These are phyloP conservation scores for Ganoderma boninense DNA, from an alignment of 1,284 basidiomycete species.

Conservation along the genomic window DNA sequence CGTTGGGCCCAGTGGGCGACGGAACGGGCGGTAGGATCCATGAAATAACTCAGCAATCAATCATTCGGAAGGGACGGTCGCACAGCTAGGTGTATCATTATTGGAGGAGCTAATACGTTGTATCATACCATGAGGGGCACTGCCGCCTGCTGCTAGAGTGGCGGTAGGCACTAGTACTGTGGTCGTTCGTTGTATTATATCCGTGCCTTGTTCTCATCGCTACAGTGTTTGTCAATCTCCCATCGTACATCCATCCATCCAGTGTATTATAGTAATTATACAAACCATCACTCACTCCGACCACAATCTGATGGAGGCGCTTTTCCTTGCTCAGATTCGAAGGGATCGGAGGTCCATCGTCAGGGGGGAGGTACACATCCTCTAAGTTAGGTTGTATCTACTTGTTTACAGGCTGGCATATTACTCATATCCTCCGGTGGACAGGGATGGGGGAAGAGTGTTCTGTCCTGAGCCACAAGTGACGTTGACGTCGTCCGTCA, in stretches of 20 bases:
- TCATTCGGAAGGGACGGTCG: background rate
- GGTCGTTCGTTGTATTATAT: background rate
- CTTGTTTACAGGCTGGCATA: background rate
- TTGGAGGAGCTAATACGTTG: background rate
- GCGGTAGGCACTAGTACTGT: background rate
- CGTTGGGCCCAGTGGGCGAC: constrained; percentile 41
- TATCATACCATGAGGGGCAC: background rate
- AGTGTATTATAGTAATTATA: background rate
- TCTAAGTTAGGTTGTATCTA: background rate
- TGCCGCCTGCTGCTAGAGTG: background rate
- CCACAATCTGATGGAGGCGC: background rate
- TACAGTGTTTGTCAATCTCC: background rate
- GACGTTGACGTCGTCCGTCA: constrained; percentile 59
- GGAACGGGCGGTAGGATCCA: constrained; percentile 6
- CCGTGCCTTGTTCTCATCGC: background rate
- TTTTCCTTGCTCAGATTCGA: background rate
- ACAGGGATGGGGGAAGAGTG: constrained; percentile 66
- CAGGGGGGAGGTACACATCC: background rate
- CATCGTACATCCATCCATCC: background rate
- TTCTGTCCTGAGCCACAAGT: constrained; percentile 55
- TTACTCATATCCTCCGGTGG: constrained; percentile 58
- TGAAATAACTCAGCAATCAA: background rate
- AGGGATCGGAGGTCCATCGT: background rate
- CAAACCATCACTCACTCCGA: background rate
- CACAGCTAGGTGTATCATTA: constrained; percentile 4